phyloP scores from a whole-genome alignment of 169 alveolate genomes.

The Neospora caninum region DNA sequence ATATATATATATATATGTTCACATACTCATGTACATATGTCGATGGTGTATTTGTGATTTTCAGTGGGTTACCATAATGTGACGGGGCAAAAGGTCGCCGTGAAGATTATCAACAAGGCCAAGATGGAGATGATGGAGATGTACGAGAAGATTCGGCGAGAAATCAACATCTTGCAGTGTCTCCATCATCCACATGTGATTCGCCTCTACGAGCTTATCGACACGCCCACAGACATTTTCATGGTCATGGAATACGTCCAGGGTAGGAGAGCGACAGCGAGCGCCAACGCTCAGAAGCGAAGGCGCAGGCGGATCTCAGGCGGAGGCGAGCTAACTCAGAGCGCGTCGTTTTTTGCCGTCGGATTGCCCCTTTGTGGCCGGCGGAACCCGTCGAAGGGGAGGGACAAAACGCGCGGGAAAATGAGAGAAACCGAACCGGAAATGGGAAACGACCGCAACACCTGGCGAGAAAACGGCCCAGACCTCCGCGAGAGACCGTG shows the following conservation, averaged over 20 bases:
- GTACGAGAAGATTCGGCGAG: slow-evolving; percentile 89
- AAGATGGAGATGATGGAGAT: slow-evolving; percentile 87
- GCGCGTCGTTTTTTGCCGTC: too few relatives aligned
- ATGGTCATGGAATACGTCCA: slow-evolving; percentile 84
- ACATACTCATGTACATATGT: neutral
- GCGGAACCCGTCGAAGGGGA: too few relatives aligned
- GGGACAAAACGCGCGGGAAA: too few relatives aligned
- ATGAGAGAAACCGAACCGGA: too few relatives aligned
- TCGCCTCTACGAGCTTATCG: slow-evolving; percentile 80
- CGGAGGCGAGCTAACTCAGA: too few relatives aligned
- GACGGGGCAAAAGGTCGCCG: slow-evolving; percentile 90
- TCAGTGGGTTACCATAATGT: slow-evolving; percentile 83
- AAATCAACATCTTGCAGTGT: slow-evolving; percentile 84
- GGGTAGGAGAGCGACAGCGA: slow-evolving; percentile 74
- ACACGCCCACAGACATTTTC: slow-evolving; percentile 86
- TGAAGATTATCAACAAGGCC: slow-evolving; percentile 89
- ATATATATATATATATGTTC: neutral
- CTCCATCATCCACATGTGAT: slow-evolving; percentile 75
- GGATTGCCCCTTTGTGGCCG: too few relatives aligned
- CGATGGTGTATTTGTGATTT: neutral
- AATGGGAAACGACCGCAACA: too few relatives aligned
- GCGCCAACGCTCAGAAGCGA: neutral
- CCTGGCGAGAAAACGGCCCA: too few relatives aligned
- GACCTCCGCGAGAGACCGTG: too few relatives aligned
- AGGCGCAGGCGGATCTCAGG: too few relatives aligned